These are phyloP conservation scores for Mycena capillaripes DNA, from an alignment of 768 basidiomycete species.

Conservation along the genomic window DNA sequence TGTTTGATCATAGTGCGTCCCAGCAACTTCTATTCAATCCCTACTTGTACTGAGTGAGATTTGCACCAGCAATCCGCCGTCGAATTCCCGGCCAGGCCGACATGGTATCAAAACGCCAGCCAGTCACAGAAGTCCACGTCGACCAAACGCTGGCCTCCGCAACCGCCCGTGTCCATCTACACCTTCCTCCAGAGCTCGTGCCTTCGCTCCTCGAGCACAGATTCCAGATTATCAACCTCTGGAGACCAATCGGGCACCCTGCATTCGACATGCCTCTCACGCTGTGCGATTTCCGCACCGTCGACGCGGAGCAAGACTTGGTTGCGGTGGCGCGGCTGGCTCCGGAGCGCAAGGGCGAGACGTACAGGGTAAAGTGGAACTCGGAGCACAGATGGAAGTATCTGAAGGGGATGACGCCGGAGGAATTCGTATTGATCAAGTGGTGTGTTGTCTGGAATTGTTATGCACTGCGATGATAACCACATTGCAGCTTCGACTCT, in stretches of 20 bases:
- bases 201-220: constrained; percentile 52
- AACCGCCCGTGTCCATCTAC: constrained; percentile 52
- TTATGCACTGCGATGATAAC: constrained; percentile 11
- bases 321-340: constrained; percentile 48
- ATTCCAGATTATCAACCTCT: constrained; percentile 63
- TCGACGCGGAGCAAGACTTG: constrained; percentile 50
- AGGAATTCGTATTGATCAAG: constrained; percentile 55
- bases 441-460: constrained; percentile 44
- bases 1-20: constrained; percentile 58
- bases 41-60: constrained; percentile 11
- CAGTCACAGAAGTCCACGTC: constrained; percentile 50
- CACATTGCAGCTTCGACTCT: constrained; percentile 43
- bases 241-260: constrained; percentile 57
- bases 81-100: constrained; percentile 42
- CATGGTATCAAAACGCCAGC: constrained; percentile 43
- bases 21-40: neutral
- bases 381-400: constrained; percentile 56
- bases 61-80: constrained; percentile 44
- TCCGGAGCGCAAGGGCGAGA: constrained; percentile 55
- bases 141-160: constrained; percentile 56
- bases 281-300: constrained; percentile 56
- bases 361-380: constrained; percentile 49
- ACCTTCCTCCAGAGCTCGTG: constrained; percentile 53
- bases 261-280: constrained; percentile 57
- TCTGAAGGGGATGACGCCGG: constrained; percentile 47